phyloP scores from a whole-genome alignment of 1,284 basidiomycete genomes.

The Fomitopsis schrenkii region DNA sequence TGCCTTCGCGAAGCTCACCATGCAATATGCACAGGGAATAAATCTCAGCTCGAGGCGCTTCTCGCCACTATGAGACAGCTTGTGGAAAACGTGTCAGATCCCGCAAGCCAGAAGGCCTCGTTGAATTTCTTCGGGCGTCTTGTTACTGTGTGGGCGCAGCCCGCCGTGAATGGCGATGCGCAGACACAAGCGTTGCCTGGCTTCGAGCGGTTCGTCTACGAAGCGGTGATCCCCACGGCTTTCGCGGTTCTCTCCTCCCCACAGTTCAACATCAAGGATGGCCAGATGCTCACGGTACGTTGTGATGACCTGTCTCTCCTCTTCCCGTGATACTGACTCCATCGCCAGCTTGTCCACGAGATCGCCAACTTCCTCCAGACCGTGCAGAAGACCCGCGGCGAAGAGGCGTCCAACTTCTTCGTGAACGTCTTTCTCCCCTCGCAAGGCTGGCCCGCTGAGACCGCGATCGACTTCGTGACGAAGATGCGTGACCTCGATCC shows the following conservation, averaged over 20 bases:
- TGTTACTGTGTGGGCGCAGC: slow-evolving; percentile 78
- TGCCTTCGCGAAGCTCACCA: not conserved
- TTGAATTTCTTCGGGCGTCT: slow-evolving; percentile 80
- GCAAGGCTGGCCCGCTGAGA: slow-evolving; percentile 81
- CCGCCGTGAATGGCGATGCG: slow-evolving; percentile 38
- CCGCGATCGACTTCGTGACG: slow-evolving; percentile 75
- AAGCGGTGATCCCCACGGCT: slow-evolving; percentile 77
- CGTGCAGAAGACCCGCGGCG: slow-evolving; percentile 73
- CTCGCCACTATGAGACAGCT: slow-evolving; percentile 77
- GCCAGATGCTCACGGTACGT: slow-evolving; percentile 78
- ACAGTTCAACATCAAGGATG: slow-evolving; percentile 86
- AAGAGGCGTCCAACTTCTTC: slow-evolving; percentile 85
- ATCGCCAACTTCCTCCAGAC: slow-evolving; percentile 83
- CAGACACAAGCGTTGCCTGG: slow-evolving; percentile 64
- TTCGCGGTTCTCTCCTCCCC: slow-evolving; percentile 82
- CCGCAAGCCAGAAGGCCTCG: slow-evolving; percentile 74
- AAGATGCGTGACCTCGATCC: slow-evolving; percentile 77
- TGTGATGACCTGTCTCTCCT: not conserved
- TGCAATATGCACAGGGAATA: slow-evolving; percentile 59
- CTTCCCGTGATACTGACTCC: not conserved
- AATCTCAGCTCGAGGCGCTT: slow-evolving; percentile 65
- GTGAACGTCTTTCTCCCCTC: slow-evolving; percentile 81
- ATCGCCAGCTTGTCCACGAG: slow-evolving; percentile 78
- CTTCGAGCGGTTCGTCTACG: slow-evolving; percentile 92
- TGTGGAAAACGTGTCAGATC: slow-evolving; percentile 72